Evolutionary conservation across 140 eudicot species (phyloP), one percentile per base, ranked within the genome.

Genomic region (Ambrosia hybrid): DNA sequence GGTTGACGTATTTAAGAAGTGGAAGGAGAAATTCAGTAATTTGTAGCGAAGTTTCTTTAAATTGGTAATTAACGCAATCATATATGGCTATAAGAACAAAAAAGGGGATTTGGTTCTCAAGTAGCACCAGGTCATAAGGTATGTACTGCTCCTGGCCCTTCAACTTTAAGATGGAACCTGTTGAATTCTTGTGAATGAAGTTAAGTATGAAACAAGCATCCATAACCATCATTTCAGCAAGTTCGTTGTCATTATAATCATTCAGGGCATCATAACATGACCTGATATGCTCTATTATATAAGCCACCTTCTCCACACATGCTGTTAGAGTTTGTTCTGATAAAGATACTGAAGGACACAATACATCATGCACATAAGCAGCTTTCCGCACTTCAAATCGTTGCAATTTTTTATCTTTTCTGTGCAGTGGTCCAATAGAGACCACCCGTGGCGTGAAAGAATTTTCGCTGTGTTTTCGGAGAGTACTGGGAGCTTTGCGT

Each of bases 371-470:
- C 15, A 51, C 30, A 34, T 12, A 68, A 68, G 48, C 1, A 12
- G 2, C 49, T 49, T 68, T 51, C 14, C 48, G 9, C 6, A 8
- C 48, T 41, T 41, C 48, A 41, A 26, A 30, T 12, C 33, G n/a
- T 33, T 51, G 45, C 30, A 52, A 2, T 13, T 51, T 68, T 51
- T 33, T 2, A 6, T 30, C 34, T 30, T 30, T 30, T 30, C 34
- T 30, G 34, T 30, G 34, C 34, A 30, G 34, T 30, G 34, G 34
- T 30, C 34, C 34, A 30, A 30, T 30, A 30, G 34, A 30, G 34
- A 30, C 34, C 34, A 30, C 34, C 73, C n/a, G 49, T 21, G 73
- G 73, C 13, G 12, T 36, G 49, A 12, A 68, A 3, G 51, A 68
- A n/a, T 8, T 9, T 13, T 62, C 49, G 61, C 45, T 68, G 14